Evolutionary conservation across 2,329 filamentous ascomycete genomes (phyloP).

Genomic region (Ophiostoma himal-ulmi): DNA sequence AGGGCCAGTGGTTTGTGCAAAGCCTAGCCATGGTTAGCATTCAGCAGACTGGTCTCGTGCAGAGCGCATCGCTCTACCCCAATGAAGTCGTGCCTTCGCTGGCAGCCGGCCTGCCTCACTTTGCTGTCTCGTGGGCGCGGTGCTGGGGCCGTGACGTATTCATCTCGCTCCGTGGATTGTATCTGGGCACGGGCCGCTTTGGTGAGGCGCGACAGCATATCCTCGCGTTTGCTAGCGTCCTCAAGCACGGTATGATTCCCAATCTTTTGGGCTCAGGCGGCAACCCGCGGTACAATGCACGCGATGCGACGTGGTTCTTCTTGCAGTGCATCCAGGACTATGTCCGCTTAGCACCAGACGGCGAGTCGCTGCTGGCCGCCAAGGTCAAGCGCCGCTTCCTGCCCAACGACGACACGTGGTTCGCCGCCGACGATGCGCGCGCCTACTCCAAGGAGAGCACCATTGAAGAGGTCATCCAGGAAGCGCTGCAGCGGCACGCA

Average conservation of each 20-base stretch:
- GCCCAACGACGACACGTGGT: conserved; percentile 95
- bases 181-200: conserved; percentile 81
- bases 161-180: conserved; percentile 88
- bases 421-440: conserved; percentile 69
- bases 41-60: conserved; percentile 83
- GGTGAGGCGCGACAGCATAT: conserved; percentile 91
- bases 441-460: conserved; percentile 83
- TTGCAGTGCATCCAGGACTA: conserved; percentile 95
- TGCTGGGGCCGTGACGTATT: conserved; percentile 98
- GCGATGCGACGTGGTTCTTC: conserved; percentile 98
- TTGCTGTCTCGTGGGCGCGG: conserved; percentile 86
- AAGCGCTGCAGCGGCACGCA: conserved; percentile 87
- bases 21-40: conserved; percentile 85
- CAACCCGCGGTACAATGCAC: conserved; percentile 85
- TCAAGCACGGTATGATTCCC: conserved; percentile 98
- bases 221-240: conserved; percentile 83
- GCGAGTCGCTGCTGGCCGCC: conserved; percentile 65
- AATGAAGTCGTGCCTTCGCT: conserved; percentile 77
- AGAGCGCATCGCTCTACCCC: conserved; percentile 86
- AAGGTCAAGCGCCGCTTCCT: conserved; percentile 79
- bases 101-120: conserved; percentile 89
- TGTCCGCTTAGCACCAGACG: conserved; percentile 71
- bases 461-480: conserved; percentile 84
- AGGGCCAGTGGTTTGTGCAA: conserved; percentile 84
- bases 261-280: conserved; percentile 85